Conservation (phyloP, 2,329 filamentous ascomycete species). For the Chalaropsis thielavioides region DNA sequence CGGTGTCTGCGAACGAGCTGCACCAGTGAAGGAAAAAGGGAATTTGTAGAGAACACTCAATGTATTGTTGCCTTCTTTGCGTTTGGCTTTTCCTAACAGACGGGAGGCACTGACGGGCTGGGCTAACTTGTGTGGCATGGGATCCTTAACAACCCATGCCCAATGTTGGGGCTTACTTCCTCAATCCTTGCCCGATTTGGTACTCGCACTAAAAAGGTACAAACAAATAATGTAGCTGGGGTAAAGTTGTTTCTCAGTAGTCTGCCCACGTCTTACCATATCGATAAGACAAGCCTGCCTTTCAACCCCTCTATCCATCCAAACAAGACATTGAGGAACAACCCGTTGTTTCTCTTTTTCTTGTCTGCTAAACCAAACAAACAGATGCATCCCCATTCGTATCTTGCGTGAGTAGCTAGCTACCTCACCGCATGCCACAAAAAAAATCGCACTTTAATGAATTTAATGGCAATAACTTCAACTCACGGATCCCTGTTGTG, state of each 20-base stretch:
- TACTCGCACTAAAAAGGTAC: not conserved
- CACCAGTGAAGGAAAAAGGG: no score
- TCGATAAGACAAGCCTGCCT: not conserved
- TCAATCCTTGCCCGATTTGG: not conserved
- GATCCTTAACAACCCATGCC: not conserved
- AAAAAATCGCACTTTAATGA: no score
- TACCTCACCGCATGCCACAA: no score
- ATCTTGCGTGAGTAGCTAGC: no score
- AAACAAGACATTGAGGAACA: not conserved
- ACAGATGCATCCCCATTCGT: no score
- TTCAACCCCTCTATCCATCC: not conserved
- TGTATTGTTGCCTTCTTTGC: not conserved
- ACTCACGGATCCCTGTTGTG: not conserved
- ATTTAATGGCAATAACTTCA: no score
- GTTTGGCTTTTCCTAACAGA: not conserved
- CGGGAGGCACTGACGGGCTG: not conserved
- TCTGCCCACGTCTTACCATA: not conserved
- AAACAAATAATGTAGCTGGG: not conserved
- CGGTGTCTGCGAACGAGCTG: no score
- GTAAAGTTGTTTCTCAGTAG: not conserved
- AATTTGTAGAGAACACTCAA: no score
- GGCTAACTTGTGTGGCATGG: not conserved
- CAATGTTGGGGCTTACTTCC: conserved; percentile 4
- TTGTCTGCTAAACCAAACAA: no score
- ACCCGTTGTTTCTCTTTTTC: no score